Evolutionary conservation across 2,329 filamentous ascomycete species (phyloP).

Genomic region (Ascosphaera apis): DNA sequence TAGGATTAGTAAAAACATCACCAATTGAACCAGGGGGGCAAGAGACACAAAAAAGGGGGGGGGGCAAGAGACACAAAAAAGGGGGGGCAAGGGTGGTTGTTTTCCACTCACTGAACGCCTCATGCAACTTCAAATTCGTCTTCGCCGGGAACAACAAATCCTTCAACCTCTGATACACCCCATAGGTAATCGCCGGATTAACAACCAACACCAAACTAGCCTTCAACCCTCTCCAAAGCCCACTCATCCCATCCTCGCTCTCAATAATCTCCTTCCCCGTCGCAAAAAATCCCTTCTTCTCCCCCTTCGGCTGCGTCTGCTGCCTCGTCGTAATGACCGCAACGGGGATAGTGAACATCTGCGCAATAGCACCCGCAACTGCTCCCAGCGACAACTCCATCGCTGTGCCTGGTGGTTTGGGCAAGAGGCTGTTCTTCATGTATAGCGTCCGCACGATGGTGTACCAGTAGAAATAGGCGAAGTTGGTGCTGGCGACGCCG

Average conservation of each 20-base stretch:
- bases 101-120: constrained; percentile 61
- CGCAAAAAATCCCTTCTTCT: constrained; percentile 66
- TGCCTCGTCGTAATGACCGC: constrained; percentile 89
- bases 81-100: background rate
- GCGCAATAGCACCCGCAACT: constrained; percentile 68
- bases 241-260: constrained; percentile 69
- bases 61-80: background rate
- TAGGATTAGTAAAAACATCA: constrained; percentile 3
- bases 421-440: constrained; percentile 32
- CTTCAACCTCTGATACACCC: constrained; percentile 77
- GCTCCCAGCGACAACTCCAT: constrained; percentile 71
- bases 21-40: constrained; percentile 2
- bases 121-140: constrained; percentile 50
- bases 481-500: constrained; percentile 91
- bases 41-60: background rate
- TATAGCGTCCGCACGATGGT: constrained; percentile 69
- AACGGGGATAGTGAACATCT: constrained; percentile 90
- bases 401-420: constrained; percentile 49
- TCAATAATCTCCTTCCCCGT: constrained; percentile 77
- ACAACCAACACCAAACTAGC: constrained; percentile 87
- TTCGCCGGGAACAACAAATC: constrained; percentile 56
- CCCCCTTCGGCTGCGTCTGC: constrained; percentile 67
- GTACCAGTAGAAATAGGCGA: constrained; percentile 99
- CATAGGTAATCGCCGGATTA: constrained; percentile 94
- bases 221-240: constrained; percentile 87